A percentile compares a stretch with the other conserved stretches of the same genome.
Conservation (phyloP, 176 grass and related monocot genomes). For the Panicum miliaceum region DNA sequence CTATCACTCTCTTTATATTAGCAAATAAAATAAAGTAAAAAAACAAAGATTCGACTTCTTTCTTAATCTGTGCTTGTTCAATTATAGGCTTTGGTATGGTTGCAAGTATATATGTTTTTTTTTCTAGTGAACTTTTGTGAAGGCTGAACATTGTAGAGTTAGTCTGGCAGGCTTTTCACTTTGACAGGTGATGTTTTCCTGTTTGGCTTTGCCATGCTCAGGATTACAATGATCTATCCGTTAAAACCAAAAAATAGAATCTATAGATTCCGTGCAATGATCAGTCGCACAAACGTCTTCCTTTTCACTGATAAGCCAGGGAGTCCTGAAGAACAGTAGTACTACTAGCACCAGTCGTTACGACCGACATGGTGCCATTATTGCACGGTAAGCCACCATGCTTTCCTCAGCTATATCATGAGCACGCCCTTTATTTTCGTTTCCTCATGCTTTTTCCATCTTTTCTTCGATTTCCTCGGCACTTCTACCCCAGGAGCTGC, state of each 20-base stretch:
- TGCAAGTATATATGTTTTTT: neutral
- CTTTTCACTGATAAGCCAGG: conserved; percentile 1
- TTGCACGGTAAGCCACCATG: conserved; percentile 42
- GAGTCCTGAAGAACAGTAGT: neutral
- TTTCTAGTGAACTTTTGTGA: neutral
- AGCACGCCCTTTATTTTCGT: neutral
- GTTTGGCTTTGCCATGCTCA: neutral
- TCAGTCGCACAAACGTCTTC: neutral
- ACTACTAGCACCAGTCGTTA: neutral
- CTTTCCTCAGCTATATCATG: conserved; percentile 26
- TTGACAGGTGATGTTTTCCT: neutral
- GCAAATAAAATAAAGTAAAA: neutral
- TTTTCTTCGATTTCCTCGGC: conserved; percentile 9
- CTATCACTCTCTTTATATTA: neutral
- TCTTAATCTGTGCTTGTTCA: neutral
- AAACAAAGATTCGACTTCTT: neutral
- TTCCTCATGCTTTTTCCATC: neutral
- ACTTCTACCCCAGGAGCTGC: conserved; percentile 7
- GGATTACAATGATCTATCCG: conserved; percentile 2
- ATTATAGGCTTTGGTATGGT: conserved; percentile 16
- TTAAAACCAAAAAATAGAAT: neutral
- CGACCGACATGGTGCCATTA: conserved; percentile 24
- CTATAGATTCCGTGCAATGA: neutral
- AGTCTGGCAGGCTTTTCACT: neutral
- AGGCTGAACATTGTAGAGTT: neutral